Evolutionary conservation across 306 rosid genomes (phyloP), one percentile per base, ranked within the genome.

Genomic region (Malus asiatica): DNA sequence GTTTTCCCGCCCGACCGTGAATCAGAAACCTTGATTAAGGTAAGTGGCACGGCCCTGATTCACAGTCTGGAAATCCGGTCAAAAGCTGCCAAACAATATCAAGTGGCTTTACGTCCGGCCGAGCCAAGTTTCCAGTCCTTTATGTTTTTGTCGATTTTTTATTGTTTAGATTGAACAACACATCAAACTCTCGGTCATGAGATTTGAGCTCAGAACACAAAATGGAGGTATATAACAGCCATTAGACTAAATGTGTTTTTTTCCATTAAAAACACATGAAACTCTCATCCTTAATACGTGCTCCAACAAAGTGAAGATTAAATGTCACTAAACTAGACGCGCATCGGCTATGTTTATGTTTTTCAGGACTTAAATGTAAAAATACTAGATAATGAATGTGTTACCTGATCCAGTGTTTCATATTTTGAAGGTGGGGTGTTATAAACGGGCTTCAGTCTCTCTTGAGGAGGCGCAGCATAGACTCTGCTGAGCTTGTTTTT

Each of bases 381-480:
- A 62, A 62, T 62, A 60, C 5, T 25, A 11, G 12, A 20, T 20
- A 12, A 60, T 4, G n/a, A 23, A 30, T 14, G 42, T 55, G 68
- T 68, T 82, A 95, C 97, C 98, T 95, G 97, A 74, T 92, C 98
- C 67, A 95, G 83, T 32, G 86, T 84, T 75, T 95, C 98, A 75
- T 90, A 95, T 79, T 95, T 92, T 19, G 98, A 90, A 74, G 98
- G 98, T 33, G 92, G 86, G 30, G 92, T 89, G 83, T 89, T 81
- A 44, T 83, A 92, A 71, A 92, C 58, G 7, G 91, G 75, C 86
- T 92, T 95, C 76, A 87, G 70, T 80, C 97, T 89, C 82, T 90
- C 97, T 42, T 85, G 13, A 11, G 92, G 97, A 78, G 93, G 98
- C 0, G 95, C 93, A 44, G 97, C 93, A 76, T 89, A 95, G 27